These are phyloP conservation scores for Termitomyces sp. DNA, from an alignment of 768 basidiomycete genomes.

Conservation along the genomic window DNA sequence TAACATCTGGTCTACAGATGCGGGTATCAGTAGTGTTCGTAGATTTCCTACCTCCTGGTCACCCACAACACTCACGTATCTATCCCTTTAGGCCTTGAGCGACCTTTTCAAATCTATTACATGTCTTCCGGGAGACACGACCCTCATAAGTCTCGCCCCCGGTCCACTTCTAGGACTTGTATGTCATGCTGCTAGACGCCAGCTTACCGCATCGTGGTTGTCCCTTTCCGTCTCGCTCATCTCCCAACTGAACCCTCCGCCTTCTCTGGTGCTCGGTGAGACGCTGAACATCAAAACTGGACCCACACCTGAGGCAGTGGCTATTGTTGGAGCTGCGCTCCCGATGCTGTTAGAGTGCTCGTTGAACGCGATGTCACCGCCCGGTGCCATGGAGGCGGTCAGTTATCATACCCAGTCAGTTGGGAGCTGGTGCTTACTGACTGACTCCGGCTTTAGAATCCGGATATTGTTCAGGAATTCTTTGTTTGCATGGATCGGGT, in stretches of 20 bases:
- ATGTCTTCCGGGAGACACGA: constrained; percentile 68
- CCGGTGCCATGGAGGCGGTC: constrained; percentile 68
- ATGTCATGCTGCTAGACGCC: constrained; percentile 63
- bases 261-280: constrained; percentile 24
- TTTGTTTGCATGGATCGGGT: constrained; percentile 80
- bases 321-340: constrained; percentile 48
- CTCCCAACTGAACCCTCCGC: constrained; percentile 76
- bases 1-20: constrained; percentile 76
- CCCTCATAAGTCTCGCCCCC: constrained; percentile 75
- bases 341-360: constrained; percentile 55
- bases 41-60: not conserved
- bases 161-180: constrained; percentile 78
- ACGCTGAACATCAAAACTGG: constrained; percentile 32
- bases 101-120: constrained; percentile 86
- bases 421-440: not conserved
- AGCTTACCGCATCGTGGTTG: constrained; percentile 81
- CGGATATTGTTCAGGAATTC: constrained; percentile 87
- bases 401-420: constrained; percentile 16
- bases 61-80: not conserved
- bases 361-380: constrained; percentile 44
- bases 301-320: constrained; percentile 49
- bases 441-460: constrained; percentile 51
- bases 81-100: constrained; percentile 55
- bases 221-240: constrained; percentile 75
- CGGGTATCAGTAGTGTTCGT: constrained; percentile 70